Evolutionary conservation across 2,329 filamentous ascomycete genomes (phyloP).

Genomic region (Epichloe scottii): DNA sequence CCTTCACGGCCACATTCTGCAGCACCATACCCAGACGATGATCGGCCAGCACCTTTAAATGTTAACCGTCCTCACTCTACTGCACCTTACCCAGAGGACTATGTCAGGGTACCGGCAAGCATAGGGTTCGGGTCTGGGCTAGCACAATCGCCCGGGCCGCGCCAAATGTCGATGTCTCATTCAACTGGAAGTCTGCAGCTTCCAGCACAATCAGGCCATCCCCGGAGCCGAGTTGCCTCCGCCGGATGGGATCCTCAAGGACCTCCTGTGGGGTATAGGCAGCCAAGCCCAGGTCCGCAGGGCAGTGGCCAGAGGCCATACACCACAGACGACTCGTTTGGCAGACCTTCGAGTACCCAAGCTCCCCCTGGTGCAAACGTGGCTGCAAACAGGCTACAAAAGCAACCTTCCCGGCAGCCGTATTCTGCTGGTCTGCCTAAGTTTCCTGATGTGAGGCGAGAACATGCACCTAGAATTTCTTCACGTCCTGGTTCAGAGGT

Average conservation of each 20-base stretch:
- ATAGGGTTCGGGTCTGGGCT: constrained; percentile 34
- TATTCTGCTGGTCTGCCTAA: neutral
- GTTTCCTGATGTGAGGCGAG: neutral
- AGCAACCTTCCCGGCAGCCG: constrained; percentile 12
- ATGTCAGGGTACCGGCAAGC: constrained; percentile 21
- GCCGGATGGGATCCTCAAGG: constrained; percentile 32
- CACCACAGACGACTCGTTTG: constrained; percentile 11
- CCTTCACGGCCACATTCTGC: constrained; percentile 37
- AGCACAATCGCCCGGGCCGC: constrained; percentile 24
- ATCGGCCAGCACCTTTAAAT: constrained; percentile 40
- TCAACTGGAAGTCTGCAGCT: constrained; percentile 35
- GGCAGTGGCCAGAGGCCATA: constrained; percentile 8
- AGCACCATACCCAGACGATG: constrained; percentile 61
- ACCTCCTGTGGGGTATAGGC: constrained; percentile 26
- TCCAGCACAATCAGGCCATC: constrained; percentile 15
- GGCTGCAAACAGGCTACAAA: constrained; percentile 19
- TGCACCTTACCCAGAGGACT: constrained; percentile 43
- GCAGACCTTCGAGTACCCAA: constrained; percentile 16
- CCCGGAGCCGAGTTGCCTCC: constrained; percentile 30
- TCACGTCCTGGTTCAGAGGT: constrained; percentile 10
- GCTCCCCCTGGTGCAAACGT: constrained; percentile 17
- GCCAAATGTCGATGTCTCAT: constrained; percentile 29
- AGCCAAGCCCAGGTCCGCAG: constrained; percentile 24
- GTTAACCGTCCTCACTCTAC: constrained; percentile 32
- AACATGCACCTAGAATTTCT: neutral